phyloP scores from a whole-genome alignment of 805 yeast genomes.

The Candida ovalis region DNA sequence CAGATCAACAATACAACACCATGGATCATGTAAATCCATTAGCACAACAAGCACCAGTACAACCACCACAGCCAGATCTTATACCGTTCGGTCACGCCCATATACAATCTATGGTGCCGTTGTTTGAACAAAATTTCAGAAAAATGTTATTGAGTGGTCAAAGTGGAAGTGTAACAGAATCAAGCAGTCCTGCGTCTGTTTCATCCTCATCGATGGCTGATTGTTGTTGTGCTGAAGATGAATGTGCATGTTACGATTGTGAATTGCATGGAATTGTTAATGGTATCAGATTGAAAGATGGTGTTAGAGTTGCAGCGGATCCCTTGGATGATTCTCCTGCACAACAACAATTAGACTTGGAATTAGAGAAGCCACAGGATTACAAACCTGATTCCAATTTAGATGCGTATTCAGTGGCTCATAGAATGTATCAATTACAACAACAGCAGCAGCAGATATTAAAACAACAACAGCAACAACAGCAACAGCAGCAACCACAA shows the following conservation, averaged over 20 bases:
- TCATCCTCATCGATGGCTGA: constrained; percentile 13
- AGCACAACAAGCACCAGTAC: neutral
- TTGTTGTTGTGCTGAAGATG: constrained; percentile 30
- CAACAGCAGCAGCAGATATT: neutral
- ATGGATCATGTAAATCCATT: neutral
- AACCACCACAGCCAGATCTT: constrained; percentile 1
- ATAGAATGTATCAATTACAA: neutral
- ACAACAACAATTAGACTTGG: neutral
- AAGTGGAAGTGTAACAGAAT: neutral
- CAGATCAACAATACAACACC: neutral
- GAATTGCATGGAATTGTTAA: constrained; percentile 30
- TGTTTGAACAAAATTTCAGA: constrained; percentile 10
- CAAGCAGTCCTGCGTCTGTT: constrained; percentile 1
- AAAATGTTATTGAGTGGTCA: constrained; percentile 2
- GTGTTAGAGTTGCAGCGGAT: constrained; percentile 18
- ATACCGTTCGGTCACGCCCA: constrained; percentile 25
- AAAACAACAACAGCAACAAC: neutral
- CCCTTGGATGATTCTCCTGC: constrained; percentile 4
- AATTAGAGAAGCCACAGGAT: too few species aligned
- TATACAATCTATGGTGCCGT: constrained; percentile 16
- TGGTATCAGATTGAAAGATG: constrained; percentile 29
- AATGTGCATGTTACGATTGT: constrained; percentile 34
- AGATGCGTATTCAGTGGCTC: neutral
- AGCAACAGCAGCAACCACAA: neutral
- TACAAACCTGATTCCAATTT: neutral